Evolutionary conservation across 805 yeast species (phyloP), one percentile per base, ranked within the genome.

Genomic region (Wickerhamiella vanderwaltii): DNA sequence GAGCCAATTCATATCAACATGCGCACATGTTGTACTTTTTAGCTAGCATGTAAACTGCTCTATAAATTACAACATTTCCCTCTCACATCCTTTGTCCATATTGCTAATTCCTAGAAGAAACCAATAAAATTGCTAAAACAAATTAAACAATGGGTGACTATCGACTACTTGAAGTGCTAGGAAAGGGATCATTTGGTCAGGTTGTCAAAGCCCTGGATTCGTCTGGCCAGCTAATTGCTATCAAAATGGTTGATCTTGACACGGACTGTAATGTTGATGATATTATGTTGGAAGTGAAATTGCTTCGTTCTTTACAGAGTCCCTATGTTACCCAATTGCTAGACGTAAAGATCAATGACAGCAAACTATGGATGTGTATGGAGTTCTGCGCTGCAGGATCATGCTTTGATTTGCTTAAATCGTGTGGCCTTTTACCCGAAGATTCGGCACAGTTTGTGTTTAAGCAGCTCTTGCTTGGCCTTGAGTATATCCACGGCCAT

Each of bases 331-430:
- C 91, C 1, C 67, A 68, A 31, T 76, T 77, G 55, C 68, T 64
- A 51, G 77, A 75, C 36, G 76, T 95, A 1, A 72, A 75, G 53
- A 58, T 79, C 4, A 65, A 68, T 33, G 84, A 75, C 33, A 73
- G 75, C 32, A 68, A 73, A 5, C 73, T 91, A 74, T 87, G 86
- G 79, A 82, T 88, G 36, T 79, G 79, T 4, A 84, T 91, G 95
- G 98, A 88, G 58, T 85, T 72, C 55, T 91, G 97, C 60, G 95
- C 88, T 9, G 96, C 93, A 22, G 95, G 96, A 0, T 83, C 95
- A 1, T 82, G 94, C 58, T 69, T 80, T 1, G 94, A 82, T 53
- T 29, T 59, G 43, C 54, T 88, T 31, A 74, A 69, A 52, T 65
- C 66, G 37, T 71, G 61, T 58, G 75, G 71, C 24, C 60, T 55